Evolutionary conservation across 805 yeast genomes (phyloP).

Genomic region (Ogataea populi-albae): DNA sequence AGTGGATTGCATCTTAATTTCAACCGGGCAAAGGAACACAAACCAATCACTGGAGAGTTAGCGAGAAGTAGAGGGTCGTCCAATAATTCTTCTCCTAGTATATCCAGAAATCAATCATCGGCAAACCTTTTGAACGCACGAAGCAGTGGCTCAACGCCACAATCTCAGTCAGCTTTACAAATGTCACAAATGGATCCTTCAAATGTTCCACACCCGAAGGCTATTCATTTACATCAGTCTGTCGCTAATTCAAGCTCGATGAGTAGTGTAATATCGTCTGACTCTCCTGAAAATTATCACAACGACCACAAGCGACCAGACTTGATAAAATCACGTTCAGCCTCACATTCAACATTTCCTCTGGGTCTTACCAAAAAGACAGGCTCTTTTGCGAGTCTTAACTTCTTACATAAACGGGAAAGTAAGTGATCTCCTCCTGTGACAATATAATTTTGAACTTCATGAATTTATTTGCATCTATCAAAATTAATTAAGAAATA

Average conservation of each 20-base stretch:
- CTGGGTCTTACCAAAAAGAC: conserved; percentile 20
- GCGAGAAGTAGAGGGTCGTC: conserved; percentile 35
- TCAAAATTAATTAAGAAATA: too few relatives aligned
- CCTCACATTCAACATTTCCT: conserved; percentile 18
- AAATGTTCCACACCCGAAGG: conserved; percentile 9
- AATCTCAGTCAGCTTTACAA: conserved; percentile 3
- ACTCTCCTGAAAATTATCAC: conserved; percentile 1
- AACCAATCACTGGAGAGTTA: conserved; percentile 21
- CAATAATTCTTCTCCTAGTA: conserved; percentile 38
- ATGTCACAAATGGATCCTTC: conserved; percentile 1
- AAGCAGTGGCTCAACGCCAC: conserved; percentile 5
- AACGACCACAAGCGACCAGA: conserved; percentile 19
- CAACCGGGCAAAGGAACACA: conserved; percentile 15
- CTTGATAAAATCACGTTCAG: conserved; percentile 13
- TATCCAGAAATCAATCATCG: conserved; percentile 37
- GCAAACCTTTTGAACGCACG: conserved; percentile 25
- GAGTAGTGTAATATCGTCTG: conserved; percentile 2
- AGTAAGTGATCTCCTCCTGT: conserved; percentile 4
- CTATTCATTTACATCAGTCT: conserved; percentile 9
- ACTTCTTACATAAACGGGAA: conserved; percentile 23
- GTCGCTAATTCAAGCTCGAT: conserved; percentile 2
- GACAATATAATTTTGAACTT: neutral
- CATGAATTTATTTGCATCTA: neutral
- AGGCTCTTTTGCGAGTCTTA: conserved; percentile 25
- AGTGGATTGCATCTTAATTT: conserved; percentile 9